Evolutionary conservation across 495 filamentous ascomycete species (phyloP), one percentile per base, ranked within the genome.

Genomic region (Pyrenula aspistea): DNA sequence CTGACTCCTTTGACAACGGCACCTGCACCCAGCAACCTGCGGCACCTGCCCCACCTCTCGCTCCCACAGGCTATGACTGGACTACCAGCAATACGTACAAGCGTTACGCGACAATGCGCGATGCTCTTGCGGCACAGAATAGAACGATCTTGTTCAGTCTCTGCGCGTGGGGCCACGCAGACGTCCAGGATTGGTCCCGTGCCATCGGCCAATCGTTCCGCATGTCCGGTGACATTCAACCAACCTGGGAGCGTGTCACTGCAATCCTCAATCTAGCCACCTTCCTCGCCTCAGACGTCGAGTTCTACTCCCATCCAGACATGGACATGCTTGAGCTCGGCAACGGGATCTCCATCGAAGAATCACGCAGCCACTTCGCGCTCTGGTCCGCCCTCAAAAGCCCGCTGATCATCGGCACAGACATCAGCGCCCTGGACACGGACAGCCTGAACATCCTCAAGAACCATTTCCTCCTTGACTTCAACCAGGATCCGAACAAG

Each of bases 311-410:
- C 2, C 69, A 67, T 65, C 69, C 71, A 49, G 69, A 71, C 56
- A 53, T 79, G 23, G 84, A 87, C 61, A 83, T 83, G 80, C 60
- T 66, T 12, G 83, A 85, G 65, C 77, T 87, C 52, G 84, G 84
- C 22, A 86, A 84, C 55, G 73, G 70, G 2, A 68, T 86, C 55
- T 77, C 71, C 8, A 67, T 75, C 25, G 68, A 66, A 2, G 65
- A 72, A 56, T 66, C 66, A 10, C 59, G 62, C 24, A 58, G 58
- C 21, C 73, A 69, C 52, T 68, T 72, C 59, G 64, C 59, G 31
- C 61, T 72, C 42, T 72, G 69, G 69, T 68, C 69, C 4, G 55
- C 65, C 8, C 48, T 67, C 21, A 71, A 71, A 59, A 70, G 67
- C 4, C 67, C 70, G 2, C 60, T 72, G 2, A 64, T 72, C 24